These are phyloP conservation scores for Neohortaea acidophila DNA, from an alignment of 495 filamentous ascomycete species.

Conservation along the genomic window DNA sequence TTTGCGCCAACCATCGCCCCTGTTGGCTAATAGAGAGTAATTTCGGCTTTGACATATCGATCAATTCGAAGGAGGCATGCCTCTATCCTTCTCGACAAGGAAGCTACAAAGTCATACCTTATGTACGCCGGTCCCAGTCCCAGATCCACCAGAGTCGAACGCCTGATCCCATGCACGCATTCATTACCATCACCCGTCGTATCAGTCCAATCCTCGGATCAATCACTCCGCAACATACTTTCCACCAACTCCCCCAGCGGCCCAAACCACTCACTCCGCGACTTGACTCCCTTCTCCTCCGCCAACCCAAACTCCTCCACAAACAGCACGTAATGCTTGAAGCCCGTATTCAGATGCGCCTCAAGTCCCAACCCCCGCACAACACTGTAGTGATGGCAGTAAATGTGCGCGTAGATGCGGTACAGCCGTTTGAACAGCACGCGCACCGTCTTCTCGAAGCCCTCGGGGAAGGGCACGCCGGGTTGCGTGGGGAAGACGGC, in stretches of 20 bases:
- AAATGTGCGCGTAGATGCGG: slow-evolving; percentile 96
- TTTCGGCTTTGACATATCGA: too few relatives aligned
- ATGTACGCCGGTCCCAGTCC: too few relatives aligned
- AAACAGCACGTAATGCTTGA: slow-evolving; percentile 98
- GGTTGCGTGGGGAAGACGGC: slow-evolving; percentile 84
- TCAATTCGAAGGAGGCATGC: too few relatives aligned
- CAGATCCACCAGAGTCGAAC: too few relatives aligned
- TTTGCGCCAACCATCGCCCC: too few relatives aligned
- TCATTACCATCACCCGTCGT: too few relatives aligned
- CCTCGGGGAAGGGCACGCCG: slow-evolving; percentile 89
- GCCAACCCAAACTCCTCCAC: slow-evolving; percentile 83
- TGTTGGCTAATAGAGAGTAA: too few relatives aligned
- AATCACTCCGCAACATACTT: slow-evolving; percentile 84
- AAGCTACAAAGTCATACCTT: too few relatives aligned
- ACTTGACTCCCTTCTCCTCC: slow-evolving; percentile 47
- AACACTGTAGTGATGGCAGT: slow-evolving; percentile 98
- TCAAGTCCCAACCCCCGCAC: slow-evolving; percentile 89
- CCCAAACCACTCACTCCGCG: slow-evolving; percentile 66
- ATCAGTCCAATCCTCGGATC: too few relatives aligned
- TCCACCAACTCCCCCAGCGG: slow-evolving; percentile 94
- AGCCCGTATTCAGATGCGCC: slow-evolving; percentile 95
- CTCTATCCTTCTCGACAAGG: too few relatives aligned
- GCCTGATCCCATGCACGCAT: too few relatives aligned
- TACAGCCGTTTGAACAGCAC: slow-evolving; percentile 98
- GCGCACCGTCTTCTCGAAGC: slow-evolving; percentile 68